Evolutionary conservation across 1,284 basidiomycete genomes (phyloP), one percentile per base, ranked within the genome.

Genomic region (Cutaneotrichosporon mucoides): DNA sequence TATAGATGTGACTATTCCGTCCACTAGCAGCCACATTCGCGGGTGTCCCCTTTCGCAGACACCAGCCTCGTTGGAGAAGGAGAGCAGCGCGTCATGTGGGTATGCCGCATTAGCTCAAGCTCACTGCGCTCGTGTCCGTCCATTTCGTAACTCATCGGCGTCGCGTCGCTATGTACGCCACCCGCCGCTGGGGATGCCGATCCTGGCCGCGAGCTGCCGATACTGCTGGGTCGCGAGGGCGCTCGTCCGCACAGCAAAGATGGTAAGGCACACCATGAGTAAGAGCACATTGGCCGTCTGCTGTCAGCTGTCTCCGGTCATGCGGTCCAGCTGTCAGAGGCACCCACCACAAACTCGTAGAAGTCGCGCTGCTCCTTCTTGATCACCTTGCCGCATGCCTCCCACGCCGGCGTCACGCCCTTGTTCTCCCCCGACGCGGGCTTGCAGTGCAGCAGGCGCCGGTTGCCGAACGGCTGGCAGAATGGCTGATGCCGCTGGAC

Each of bases 391-490:
- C 92, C 92, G 69, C 92, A 95, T 3, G 89, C 85, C 71, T 91
- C 88, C 90, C 90, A 95, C 2, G 90, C 90, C 3, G 87, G 86
- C 1, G 84, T 85, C 74, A 90, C 88, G 33, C 65, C 59, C 45
- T 60, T 58, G 9, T 57, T 55, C 2, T 64, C 56, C 3, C 52
- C 36, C 10, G 61, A 53, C 0, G 69, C 64, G 59, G 84, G 84
- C 15, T 84, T 73, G 64, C 92, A 94, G 73, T 92, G 90, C 79
- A 93, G 82, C 40, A 92, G 82, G 15, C 88, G 84, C 40, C 92
- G 84, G 76, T 92, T 93, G 46, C 92, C 91, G 71, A 92, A 94
- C 6, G 92, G 91, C 70, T 89, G 85, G 76, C 91, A 95, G 76
- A 89, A 94, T 1, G 91, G 90, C 79, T 92, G 84, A 66, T 86